Evolutionary conservation across 306 rosid genomes (phyloP).

Genomic region (Lathyrus sativus): DNA sequence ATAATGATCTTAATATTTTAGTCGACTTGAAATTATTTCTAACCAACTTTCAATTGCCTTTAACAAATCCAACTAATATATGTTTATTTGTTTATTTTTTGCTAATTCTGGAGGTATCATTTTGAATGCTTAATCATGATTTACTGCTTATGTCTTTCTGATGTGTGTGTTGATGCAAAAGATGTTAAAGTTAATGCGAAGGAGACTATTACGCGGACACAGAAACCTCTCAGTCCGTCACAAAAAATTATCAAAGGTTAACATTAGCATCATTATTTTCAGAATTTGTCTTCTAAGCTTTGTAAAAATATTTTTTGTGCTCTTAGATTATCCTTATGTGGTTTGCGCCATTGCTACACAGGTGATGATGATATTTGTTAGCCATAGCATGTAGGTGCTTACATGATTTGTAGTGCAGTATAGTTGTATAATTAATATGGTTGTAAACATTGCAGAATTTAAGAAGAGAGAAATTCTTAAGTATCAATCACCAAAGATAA

Average conservation of each 20-base stretch:
- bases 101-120: background rate
- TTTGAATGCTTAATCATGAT: constrained; percentile 1
- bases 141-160: constrained; percentile 8
- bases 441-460: constrained; percentile 62
- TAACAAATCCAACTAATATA: background rate
- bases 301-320: constrained; percentile 20
- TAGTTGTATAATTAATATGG: constrained; percentile 33
- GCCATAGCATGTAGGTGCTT: constrained; percentile 31
- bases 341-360: constrained; percentile 16
- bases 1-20: background rate
- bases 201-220: constrained; percentile 36
- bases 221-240: constrained; percentile 67
- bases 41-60: background rate
- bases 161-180: constrained; percentile 16
- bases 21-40: background rate
- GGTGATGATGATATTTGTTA: constrained; percentile 19
- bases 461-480: constrained; percentile 73
- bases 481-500: constrained; percentile 59
- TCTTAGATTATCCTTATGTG: constrained; percentile 1
- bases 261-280: constrained; percentile 21
- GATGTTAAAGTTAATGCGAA: constrained; percentile 33
- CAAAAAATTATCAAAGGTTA: constrained; percentile 76
- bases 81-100: background rate
- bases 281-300: constrained; percentile 8
- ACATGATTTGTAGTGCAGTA: background rate